Conservation (phyloP, 306 rosid species). For the Vigna mungo region DNA sequence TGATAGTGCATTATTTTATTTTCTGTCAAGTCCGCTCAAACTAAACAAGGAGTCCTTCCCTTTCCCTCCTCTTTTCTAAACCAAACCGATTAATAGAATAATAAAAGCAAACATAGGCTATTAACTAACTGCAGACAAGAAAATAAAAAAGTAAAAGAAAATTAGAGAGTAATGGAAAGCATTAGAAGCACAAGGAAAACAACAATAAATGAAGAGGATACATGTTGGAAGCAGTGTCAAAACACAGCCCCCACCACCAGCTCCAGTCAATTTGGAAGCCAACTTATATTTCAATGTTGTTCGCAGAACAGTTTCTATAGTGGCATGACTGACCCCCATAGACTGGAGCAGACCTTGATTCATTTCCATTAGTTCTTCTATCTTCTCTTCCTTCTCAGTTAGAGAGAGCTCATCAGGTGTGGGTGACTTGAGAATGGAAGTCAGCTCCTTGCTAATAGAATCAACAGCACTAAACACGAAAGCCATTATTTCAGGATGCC, state of each 20-base stretch:
- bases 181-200: constrained; percentile 33
- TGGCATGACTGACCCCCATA: constrained; percentile 93
- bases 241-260: constrained; percentile 99
- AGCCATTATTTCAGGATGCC: constrained; percentile 84
- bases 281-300: constrained; percentile 86
- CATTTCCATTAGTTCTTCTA: constrained; percentile 93
- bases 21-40: neutral
- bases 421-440: constrained; percentile 71
- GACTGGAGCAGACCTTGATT: constrained; percentile 94
- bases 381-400: constrained; percentile 79
- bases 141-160: constrained; percentile 3
- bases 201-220: constrained; percentile 64
- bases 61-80: neutral
- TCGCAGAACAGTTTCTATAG: constrained; percentile 85
- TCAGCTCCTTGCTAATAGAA: constrained; percentile 81
- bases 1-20: neutral
- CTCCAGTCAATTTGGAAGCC: constrained; percentile 94
- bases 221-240: constrained; percentile 88
- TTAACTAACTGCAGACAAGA: constrained; percentile 19
- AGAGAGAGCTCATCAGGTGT: constrained; percentile 61
- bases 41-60: neutral
- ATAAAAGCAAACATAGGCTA: neutral
- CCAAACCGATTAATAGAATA: neutral
- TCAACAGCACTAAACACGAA: constrained; percentile 87
- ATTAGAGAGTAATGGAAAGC: constrained; percentile 23